Evolutionary conservation across 805 yeast genomes (phyloP).

Genomic region (Saccharomycodes ludwigii): DNA sequence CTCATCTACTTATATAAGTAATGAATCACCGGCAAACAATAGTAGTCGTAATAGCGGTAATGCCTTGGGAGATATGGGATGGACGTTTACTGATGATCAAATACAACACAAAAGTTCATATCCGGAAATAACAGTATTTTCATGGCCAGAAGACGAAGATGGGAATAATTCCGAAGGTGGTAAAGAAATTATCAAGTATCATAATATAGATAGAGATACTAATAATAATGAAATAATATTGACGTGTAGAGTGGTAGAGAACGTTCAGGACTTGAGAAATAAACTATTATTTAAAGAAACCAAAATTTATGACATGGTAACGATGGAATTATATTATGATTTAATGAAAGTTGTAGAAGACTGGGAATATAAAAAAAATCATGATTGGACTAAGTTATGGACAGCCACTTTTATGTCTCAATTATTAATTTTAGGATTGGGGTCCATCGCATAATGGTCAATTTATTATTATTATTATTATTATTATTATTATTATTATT

Average conservation of each 20-base stretch:
- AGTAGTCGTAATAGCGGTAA: conserved; percentile 10
- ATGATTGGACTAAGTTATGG: conserved; percentile 40
- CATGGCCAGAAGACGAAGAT: conserved; percentile 14
- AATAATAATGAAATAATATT: conserved; percentile 19
- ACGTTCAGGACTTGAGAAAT: conserved; percentile 30
- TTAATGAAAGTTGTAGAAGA: conserved; percentile 39
- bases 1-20: conserved; percentile 4
- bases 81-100: conserved; percentile 19
- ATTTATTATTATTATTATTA: conserved; percentile 3
- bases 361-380: conserved; percentile 34
- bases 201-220: conserved; percentile 14
- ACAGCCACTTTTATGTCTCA: conserved; percentile 50
- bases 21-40: not conserved
- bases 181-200: conserved; percentile 23
- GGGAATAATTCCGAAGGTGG: conserved; percentile 7
- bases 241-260: conserved; percentile 34
- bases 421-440: conserved; percentile 42
- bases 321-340: conserved; percentile 48
- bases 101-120: conserved; percentile 16
- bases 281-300: conserved; percentile 19
- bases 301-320: conserved; percentile 31
- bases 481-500: not conserved
- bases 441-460: conserved; percentile 36
- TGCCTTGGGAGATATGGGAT: conserved; percentile 21
- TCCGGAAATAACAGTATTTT: conserved; percentile 17